Evolutionary conservation across 305 asterid genomes (phyloP).

Genomic region (Fraxinus greggii): DNA sequence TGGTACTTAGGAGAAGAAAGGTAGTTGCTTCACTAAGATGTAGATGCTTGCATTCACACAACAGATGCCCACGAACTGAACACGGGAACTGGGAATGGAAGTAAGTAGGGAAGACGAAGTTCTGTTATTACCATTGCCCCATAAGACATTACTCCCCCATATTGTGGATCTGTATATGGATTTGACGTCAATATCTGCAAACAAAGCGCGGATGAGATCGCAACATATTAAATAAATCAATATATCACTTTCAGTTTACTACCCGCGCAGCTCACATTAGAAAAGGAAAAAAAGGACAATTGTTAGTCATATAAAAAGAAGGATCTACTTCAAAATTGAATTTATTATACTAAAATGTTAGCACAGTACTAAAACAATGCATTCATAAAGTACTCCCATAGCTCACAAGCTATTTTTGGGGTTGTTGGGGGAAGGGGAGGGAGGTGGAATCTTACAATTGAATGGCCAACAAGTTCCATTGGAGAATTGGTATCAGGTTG

Average conservation of each 20-base stretch:
- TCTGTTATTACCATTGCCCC: conserved; percentile 64
- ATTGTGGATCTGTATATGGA: conserved; percentile 64
- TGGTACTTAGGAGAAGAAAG: background rate
- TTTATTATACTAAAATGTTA: background rate
- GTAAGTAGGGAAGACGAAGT: background rate
- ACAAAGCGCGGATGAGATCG: background rate
- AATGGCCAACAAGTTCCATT: conserved; percentile 75
- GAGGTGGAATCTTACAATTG: conserved; percentile 48
- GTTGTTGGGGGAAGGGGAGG: background rate
- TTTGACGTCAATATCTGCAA: conserved; percentile 68
- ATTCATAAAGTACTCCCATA: background rate
- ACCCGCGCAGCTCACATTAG: background rate
- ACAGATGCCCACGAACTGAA: background rate
- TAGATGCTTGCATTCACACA: background rate
- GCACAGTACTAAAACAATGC: background rate
- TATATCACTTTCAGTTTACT: background rate
- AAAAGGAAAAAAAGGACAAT: background rate
- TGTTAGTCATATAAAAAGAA: background rate
- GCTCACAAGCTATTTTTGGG: background rate
- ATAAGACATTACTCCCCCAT: conserved; percentile 57
- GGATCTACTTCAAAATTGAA: background rate
- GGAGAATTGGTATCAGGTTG: conserved; percentile 45
- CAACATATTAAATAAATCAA: background rate
- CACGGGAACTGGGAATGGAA: background rate
- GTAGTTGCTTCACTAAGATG: background rate